Evolutionary conservation across 805 yeast genomes (phyloP).

Genomic region (Kuraishia molischiana): DNA sequence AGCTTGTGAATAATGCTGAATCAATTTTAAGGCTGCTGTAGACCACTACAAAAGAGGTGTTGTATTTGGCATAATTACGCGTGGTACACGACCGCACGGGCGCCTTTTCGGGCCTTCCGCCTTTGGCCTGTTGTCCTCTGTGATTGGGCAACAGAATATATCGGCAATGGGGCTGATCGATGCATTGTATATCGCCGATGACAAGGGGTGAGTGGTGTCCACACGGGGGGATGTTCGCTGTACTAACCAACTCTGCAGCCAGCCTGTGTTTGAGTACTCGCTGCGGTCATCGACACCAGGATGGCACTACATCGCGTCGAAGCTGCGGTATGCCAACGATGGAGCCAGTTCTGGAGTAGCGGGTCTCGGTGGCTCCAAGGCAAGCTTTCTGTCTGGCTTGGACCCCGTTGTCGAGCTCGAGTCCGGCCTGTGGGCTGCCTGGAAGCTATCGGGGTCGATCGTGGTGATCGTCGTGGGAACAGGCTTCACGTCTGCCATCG

Average conservation of each 20-base stretch:
- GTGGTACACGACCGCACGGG: no score
- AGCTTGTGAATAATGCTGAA: no score
- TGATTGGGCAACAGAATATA: no score
- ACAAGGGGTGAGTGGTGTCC: constrained; percentile 13
- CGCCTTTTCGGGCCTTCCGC: no score
- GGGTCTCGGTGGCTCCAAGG: not conserved
- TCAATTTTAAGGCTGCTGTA: no score
- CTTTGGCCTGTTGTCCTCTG: no score
- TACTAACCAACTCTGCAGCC: constrained; percentile 7
- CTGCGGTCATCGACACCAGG: constrained; percentile 16
- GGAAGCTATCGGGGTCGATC: constrained; percentile 11
- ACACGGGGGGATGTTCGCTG: not conserved
- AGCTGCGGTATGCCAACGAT: constrained; percentile 7
- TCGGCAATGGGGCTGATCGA: constrained; percentile 22
- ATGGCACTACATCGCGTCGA: constrained; percentile 13
- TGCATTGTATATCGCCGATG: constrained; percentile 18
- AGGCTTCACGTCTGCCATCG: not conserved
- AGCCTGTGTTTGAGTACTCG: constrained; percentile 14
- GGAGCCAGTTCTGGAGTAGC: not conserved
- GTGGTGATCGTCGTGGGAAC: constrained; percentile 5
- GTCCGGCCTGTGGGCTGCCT: constrained; percentile 9
- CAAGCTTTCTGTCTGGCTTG: not conserved
- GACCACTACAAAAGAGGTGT: no score
- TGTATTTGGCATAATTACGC: no score
- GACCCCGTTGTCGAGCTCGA: constrained; percentile 9